phyloP scores from a whole-genome alignment of 2,329 filamentous ascomycete species.

The Penicillium sumatraense region DNA sequence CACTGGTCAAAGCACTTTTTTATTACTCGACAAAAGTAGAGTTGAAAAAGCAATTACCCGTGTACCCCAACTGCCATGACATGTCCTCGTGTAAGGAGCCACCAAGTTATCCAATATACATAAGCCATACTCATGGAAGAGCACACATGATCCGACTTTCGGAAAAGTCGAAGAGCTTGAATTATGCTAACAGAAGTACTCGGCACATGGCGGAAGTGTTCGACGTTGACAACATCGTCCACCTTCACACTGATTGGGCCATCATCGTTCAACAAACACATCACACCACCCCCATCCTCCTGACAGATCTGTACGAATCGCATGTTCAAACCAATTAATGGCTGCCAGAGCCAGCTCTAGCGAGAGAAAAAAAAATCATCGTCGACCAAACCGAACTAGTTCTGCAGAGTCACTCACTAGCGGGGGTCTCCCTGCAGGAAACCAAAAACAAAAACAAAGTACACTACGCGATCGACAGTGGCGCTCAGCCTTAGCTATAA shows the following conservation, averaged over 20 bases:
- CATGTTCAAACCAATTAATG: no score
- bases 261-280: conserved; percentile 4
- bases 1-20: no score
- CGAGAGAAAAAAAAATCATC: no score
- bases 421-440: conserved; percentile 17
- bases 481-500: neutral
- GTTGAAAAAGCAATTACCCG: neutral
- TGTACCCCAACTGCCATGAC: neutral
- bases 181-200: no score
- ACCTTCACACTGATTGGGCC: no score
- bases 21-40: neutral
- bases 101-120: neutral
- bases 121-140: no score
- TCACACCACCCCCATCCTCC: conserved; percentile 19
- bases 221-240: no score
- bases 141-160: no score
- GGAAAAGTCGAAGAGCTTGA: no score
- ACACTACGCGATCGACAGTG: conserved; percentile 15
- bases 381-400: neutral
- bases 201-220: conserved; percentile 16
- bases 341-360: no score
- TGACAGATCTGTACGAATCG: no score
- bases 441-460: neutral
- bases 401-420: conserved; percentile 15
- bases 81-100: conserved; percentile 6